Percentiles rank a stretch among this genome's conserved stretches.
phyloP scores from a whole-genome alignment of 371 early-diverging fungal genomes.

The Mortierella sp. region DNA sequence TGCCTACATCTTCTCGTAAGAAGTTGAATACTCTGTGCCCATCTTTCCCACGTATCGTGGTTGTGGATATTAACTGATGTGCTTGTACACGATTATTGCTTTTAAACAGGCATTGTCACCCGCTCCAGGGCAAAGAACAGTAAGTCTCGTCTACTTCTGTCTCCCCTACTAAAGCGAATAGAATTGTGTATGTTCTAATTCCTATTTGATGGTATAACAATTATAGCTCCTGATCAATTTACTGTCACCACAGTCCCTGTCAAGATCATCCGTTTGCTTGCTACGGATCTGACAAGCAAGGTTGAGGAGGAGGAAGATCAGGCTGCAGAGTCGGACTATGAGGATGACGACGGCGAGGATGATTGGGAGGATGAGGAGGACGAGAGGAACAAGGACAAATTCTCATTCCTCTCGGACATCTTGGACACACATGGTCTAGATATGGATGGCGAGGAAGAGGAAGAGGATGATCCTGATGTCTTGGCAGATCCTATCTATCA shows the following conservation, averaged over 20 bases:
- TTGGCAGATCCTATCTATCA: constrained; percentile 80
- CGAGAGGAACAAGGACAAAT: constrained; percentile 26
- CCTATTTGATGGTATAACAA: not conserved
- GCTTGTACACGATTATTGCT: not conserved
- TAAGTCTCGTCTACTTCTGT: constrained; percentile 10
- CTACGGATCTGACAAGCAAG: constrained; percentile 77
- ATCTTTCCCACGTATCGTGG: not conserved
- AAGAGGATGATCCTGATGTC: constrained; percentile 80
- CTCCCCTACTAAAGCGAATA: too few relatives aligned
- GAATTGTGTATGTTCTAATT: too few relatives aligned
- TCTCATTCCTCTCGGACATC: constrained; percentile 40
- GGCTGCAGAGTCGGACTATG: constrained; percentile 44
- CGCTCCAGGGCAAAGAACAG: constrained; percentile 52
- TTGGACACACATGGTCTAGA: constrained; percentile 50
- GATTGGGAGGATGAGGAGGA: constrained; percentile 33
- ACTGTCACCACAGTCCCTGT: constrained; percentile 79
- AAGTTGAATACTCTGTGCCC: not conserved
- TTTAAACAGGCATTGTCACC: constrained; percentile 53
- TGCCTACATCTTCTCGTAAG: constrained; percentile 70
- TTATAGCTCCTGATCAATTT: constrained; percentile 82
- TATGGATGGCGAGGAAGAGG: constrained; percentile 68
- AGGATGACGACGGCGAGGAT: constrained; percentile 49
- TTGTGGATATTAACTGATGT: not conserved
- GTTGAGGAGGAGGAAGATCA: constrained; percentile 55
- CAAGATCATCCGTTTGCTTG: constrained; percentile 86